Evolutionary conservation across 1,284 basidiomycete species (phyloP), one percentile per base, ranked within the genome.

Genomic region (Cutaneotrichosporon sp.): DNA sequence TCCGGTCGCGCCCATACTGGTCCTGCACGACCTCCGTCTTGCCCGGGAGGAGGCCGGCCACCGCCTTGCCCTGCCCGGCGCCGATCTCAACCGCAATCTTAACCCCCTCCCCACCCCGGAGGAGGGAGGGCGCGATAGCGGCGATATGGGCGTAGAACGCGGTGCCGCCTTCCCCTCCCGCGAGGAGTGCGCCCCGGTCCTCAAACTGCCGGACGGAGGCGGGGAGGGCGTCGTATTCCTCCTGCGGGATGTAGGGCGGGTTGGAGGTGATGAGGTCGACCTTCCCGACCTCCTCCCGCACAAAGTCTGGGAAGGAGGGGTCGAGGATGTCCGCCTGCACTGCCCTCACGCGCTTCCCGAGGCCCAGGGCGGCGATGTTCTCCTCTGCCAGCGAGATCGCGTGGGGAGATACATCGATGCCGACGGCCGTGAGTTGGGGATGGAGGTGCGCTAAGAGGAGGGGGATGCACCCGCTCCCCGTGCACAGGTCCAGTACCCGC

Each of bases 381-480:
- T 91, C 88, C 56, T 72, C 71, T 3, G 91, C 88, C 27, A 97
- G 83, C 47, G 79, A 73, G 38, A 95, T 79, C 1, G 93, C 92
- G 24, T 84, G 78, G 7, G 81, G 74, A 52, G 86, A 87, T 58
- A 90, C 84, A 77, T 95, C 92, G 34, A 94, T 80, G 6, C 87
- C 92, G 62, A 84, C 79, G 4, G 89, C 85, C 11, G 77, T 79
- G 58, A 77, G 81, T 52, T 83, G 83, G 33, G 84, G 84, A 75
- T 86, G 85, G 47, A 86, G 75, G 68, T 87, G 84, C 68, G 86
- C 87, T 20, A 95, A 82, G 20, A 93, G 82, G 38, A 95, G 84
- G 0, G 92, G 88, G 57, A 97, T 93, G 75, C 92, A 93, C 10
- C 89, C 93, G 1, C 90, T 86, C 33, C 94, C 94, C 2, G 92